These are phyloP conservation scores for Hsuehochloa calcarea DNA, from an alignment of 176 grass and related monocot genomes.

Conservation along the genomic window DNA sequence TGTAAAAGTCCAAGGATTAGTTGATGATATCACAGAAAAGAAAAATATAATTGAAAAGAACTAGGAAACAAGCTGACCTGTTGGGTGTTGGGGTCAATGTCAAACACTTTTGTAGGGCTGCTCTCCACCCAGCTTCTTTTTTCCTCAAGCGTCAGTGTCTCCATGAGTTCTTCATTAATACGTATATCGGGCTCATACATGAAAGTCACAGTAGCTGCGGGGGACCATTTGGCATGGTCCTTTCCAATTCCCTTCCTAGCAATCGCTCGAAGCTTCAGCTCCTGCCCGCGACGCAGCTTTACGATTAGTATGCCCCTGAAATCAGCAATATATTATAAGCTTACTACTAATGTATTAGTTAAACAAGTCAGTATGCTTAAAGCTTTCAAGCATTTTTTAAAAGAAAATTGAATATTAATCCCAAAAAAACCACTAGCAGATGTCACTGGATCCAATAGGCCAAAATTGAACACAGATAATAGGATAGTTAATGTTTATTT, in stretches of 20 bases:
- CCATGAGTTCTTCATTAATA: slow-evolving; percentile 90
- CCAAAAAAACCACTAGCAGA: neutral
- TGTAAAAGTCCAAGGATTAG: neutral
- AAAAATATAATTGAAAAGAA: neutral
- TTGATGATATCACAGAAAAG: neutral
- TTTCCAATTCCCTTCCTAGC: slow-evolving; percentile 98
- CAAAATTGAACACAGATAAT: neutral
- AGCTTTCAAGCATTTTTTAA: neutral
- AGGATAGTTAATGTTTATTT: neutral
- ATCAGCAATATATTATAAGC: slow-evolving; percentile 2
- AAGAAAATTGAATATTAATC: neutral
- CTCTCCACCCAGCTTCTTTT: slow-evolving; percentile 80
- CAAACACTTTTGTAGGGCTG: slow-evolving; percentile 92
- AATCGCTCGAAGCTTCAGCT: slow-evolving; percentile 87
- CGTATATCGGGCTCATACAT: slow-evolving; percentile 95
- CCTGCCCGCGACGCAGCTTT: slow-evolving; percentile 91
- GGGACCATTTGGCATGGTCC: slow-evolving; percentile 96
- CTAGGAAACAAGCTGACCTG: slow-evolving; percentile 64
- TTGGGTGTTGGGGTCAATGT: slow-evolving; percentile 59
- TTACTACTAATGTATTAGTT: neutral
- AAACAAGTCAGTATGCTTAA: neutral
- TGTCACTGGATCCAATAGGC: neutral
- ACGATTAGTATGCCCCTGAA: slow-evolving; percentile 86
- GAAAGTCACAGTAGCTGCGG: slow-evolving; percentile 93
- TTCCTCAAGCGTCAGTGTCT: slow-evolving; percentile 68